These are phyloP conservation scores for Septoria linicola DNA, from an alignment of 2,329 filamentous ascomycete species.

Conservation along the genomic window DNA sequence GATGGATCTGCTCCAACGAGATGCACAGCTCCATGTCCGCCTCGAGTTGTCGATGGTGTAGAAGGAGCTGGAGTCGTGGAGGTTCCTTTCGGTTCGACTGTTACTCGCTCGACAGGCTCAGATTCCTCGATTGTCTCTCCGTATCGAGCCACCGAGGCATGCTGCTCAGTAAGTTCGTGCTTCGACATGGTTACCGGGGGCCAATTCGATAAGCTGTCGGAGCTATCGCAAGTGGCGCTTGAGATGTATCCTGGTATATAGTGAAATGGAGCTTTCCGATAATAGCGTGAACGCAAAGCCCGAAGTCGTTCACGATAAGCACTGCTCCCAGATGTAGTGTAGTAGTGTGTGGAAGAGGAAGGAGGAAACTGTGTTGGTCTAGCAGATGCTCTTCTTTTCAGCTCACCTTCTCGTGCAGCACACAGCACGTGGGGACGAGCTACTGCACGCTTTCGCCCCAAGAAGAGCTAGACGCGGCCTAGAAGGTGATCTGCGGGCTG, in stretches of 20 bases:
- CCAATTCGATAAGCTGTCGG: slow-evolving; percentile 2
- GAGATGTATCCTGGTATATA: neutral
- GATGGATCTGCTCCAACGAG: slow-evolving; percentile 32
- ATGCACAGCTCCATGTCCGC: slow-evolving; percentile 41
- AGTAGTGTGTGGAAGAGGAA: slow-evolving; percentile 5
- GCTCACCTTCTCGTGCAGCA: slow-evolving; percentile 7
- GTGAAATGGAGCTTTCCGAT: slow-evolving; percentile 47
- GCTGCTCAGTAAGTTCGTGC: slow-evolving; percentile 16
- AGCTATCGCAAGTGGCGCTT: slow-evolving; percentile 9
- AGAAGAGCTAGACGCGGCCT: slow-evolving; percentile 9
- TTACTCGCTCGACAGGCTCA: slow-evolving; percentile 32
- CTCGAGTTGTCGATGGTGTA: slow-evolving; percentile 22
- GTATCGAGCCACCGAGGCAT: slow-evolving; percentile 5
- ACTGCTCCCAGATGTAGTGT: neutral
- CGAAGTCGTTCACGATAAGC: slow-evolving; percentile 52
- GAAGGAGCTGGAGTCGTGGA: slow-evolving; percentile 24
- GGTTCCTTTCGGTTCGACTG: slow-evolving; percentile 35
- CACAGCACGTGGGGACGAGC: slow-evolving; percentile 8
- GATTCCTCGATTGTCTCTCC: slow-evolving; percentile 3
- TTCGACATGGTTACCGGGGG: slow-evolving; percentile 13
- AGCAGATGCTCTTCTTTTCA: slow-evolving; percentile 8
- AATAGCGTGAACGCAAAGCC: slow-evolving; percentile 55
- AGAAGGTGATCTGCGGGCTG: slow-evolving; percentile 10
- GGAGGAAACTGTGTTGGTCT: slow-evolving; percentile 7
- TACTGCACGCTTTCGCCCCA: slow-evolving; percentile 6